Percentiles rank a stretch among this genome's conserved stretches.
Evolutionary conservation across 2,329 filamentous ascomycete species (phyloP).

Genomic region (Epicoccum nigrum): DNA sequence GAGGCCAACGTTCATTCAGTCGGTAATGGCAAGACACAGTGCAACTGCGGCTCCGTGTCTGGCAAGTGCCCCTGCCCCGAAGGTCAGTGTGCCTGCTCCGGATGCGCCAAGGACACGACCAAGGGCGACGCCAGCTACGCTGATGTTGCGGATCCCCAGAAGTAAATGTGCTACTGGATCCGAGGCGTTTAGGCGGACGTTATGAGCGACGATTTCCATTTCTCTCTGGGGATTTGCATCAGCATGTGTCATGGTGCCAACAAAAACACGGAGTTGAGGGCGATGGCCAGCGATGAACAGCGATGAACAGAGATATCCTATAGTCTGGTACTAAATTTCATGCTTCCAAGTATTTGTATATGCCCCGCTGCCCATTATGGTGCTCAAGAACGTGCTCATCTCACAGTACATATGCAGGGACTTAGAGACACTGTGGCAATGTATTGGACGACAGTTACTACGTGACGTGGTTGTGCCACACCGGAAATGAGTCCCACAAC

Average conservation of each 20-base stretch:
- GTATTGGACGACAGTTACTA: too few relatives aligned
- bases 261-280: slow-evolving; percentile 8
- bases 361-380: slow-evolving; percentile 4
- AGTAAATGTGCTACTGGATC: neutral
- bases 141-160: slow-evolving; percentile 18
- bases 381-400: slow-evolving; percentile 10
- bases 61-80: slow-evolving; percentile 54
- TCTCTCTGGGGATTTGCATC: slow-evolving; percentile 1
- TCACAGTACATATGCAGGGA: too few relatives aligned
- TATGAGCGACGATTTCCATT: slow-evolving; percentile 10
- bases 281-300: too few relatives aligned
- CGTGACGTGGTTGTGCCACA: neutral
- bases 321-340: slow-evolving; percentile 11
- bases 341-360: neutral
- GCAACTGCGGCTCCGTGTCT: slow-evolving; percentile 55
- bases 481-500: neutral
- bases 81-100: slow-evolving; percentile 55
- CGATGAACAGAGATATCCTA: slow-evolving; percentile 16
- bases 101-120: slow-evolving; percentile 49
- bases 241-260: neutral
- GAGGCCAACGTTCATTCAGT: slow-evolving; percentile 51
- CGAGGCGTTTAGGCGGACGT: neutral
- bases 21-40: slow-evolving; percentile 52
- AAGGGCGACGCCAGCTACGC: slow-evolving; percentile 15
- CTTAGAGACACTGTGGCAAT: too few relatives aligned